Conservation (phyloP, 2,329 filamentous ascomycete genomes). For the Colletotrichum tanaceti region DNA sequence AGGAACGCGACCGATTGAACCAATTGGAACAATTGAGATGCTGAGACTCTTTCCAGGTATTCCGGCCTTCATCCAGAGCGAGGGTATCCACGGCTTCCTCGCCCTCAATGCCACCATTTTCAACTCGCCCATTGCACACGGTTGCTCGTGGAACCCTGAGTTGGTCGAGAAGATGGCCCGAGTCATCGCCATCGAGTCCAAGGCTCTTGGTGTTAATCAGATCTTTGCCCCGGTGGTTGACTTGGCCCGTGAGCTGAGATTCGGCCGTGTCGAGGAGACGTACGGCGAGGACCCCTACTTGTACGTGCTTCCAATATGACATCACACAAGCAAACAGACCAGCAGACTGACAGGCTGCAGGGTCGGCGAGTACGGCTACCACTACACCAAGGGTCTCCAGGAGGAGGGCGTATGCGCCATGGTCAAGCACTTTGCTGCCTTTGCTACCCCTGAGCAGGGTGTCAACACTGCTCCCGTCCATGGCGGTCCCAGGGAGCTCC, state of each 20-base stretch:
- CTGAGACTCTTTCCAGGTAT: constrained; percentile 71
- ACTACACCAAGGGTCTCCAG: constrained; percentile 69
- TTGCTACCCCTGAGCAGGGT: constrained; percentile 76
- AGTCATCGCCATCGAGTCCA: constrained; percentile 73
- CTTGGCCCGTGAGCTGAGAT: constrained; percentile 77
- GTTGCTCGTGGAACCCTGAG: constrained; percentile 75
- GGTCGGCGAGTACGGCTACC: constrained; percentile 74
- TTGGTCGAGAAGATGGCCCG: constrained; percentile 74
- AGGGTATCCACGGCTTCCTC: constrained; percentile 79
- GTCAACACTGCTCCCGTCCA: constrained; percentile 73
- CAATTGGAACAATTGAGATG: background rate
- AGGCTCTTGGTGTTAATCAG: constrained; percentile 77
- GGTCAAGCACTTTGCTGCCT: constrained; percentile 81
- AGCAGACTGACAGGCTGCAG: constrained; percentile 43
- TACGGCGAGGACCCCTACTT: constrained; percentile 77
- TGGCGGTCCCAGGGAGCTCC: constrained; percentile 64
- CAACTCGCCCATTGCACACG: constrained; percentile 80
- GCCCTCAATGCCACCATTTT: constrained; percentile 81
- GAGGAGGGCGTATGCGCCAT: constrained; percentile 74
- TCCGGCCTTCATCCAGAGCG: constrained; percentile 78
- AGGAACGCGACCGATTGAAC: background rate
- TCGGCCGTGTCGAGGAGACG: constrained; percentile 79
- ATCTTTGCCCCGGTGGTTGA: constrained; percentile 78
- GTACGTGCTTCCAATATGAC: constrained; percentile 45
- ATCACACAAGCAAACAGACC: no score